Conservation (phyloP, 2,329 filamentous ascomycete species). For the Paracorniculantispora psalliotae region DNA sequence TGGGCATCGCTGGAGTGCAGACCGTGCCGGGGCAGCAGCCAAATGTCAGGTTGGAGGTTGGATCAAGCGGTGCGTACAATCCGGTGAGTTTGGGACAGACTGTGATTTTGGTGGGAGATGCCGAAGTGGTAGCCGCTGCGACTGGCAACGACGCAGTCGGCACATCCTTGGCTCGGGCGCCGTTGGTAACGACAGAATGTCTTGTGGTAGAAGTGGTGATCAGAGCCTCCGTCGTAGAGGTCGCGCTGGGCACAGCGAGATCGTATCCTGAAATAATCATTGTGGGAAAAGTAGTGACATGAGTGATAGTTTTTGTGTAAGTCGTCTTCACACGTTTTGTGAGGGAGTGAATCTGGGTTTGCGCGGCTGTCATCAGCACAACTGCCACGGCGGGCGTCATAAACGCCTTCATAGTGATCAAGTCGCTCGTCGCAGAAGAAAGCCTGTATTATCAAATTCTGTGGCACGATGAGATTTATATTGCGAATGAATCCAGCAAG, state of each 20-base stretch:
- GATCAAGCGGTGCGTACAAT: constrained; percentile 25
- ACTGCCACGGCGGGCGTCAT: not conserved
- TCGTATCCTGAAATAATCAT: not conserved
- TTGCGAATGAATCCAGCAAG: no score
- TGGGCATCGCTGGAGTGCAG: constrained; percentile 47
- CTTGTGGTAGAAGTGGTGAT: constrained; percentile 21
- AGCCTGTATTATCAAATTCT: no score
- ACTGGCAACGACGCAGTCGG: constrained; percentile 17
- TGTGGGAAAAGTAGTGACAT: not conserved
- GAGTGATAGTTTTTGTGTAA: not conserved
- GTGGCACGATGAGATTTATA: no score
- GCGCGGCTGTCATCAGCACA: not conserved
- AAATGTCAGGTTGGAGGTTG: constrained; percentile 42
- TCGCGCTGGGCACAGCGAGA: constrained; percentile 1
- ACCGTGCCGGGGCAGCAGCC: constrained; percentile 50
- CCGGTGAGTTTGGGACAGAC: constrained; percentile 43
- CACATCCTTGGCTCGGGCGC: constrained; percentile 28
- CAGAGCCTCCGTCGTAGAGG: constrained; percentile 11
- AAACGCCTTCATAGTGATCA: no score
- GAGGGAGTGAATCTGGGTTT: not conserved
- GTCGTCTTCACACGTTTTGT: constrained; percentile 13
- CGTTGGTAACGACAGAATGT: constrained; percentile 28
- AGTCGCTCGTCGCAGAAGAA: no score
- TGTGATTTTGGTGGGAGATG: constrained; percentile 21
- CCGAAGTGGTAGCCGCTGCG: not conserved